phyloP scores from a whole-genome alignment of 148 eudicot species.

The Euryodendron excelsum region DNA sequence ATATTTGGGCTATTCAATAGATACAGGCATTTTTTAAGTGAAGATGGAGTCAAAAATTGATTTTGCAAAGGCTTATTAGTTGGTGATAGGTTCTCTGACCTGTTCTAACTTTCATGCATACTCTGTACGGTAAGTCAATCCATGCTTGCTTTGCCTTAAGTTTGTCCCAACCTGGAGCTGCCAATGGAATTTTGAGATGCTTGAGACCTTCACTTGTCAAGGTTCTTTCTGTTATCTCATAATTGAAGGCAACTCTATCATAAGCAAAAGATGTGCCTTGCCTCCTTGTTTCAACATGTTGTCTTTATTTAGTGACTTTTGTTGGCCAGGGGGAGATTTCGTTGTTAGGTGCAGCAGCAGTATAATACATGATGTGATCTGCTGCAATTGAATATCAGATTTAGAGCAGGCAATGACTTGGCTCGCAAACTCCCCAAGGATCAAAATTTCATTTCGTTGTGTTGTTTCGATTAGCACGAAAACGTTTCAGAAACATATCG shows the following conservation, averaged over 20 bases:
- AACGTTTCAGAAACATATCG: no score
- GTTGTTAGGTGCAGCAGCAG: background rate
- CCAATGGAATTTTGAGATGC: background rate
- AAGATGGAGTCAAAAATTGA: background rate
- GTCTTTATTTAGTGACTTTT: background rate
- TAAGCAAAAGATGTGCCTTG: conserved; percentile 1
- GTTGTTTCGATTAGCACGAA: no score
- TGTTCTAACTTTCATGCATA: background rate
- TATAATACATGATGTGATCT: background rate
- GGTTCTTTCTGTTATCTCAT: background rate
- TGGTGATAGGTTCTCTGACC: background rate
- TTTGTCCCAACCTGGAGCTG: background rate
- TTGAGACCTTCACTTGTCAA: background rate
- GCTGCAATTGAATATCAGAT: background rate
- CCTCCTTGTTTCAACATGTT: background rate
- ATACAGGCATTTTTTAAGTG: background rate
- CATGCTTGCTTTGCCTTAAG: background rate
- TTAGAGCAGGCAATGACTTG: background rate
- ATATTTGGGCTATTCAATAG: background rate
- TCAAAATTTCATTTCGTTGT: no score
- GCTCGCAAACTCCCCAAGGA: no score
- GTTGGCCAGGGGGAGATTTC: background rate
- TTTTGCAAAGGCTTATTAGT: background rate
- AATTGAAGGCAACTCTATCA: background rate
- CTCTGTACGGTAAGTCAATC: background rate